phyloP scores from a whole-genome alignment of 352 stramenopile genomes.

The Blastocystis sp. region DNA sequence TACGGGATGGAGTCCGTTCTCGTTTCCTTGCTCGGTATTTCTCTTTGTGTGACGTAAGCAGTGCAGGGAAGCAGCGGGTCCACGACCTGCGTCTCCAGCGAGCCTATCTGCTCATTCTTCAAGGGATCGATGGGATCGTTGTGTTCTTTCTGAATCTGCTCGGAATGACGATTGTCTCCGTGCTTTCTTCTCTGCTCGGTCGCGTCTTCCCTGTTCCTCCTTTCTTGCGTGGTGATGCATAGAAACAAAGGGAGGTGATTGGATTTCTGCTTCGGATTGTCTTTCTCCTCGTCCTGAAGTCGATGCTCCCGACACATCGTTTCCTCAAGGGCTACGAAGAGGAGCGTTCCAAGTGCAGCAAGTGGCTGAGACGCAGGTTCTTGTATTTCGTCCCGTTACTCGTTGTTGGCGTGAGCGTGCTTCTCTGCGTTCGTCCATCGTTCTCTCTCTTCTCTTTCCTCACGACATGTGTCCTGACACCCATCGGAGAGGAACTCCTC shows the following conservation, averaged over 20 bases:
- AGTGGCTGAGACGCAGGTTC: too few species aligned
- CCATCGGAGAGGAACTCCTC: constrained; percentile 30
- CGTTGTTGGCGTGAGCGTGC: background rate
- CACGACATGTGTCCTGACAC: background rate
- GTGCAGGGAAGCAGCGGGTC: background rate
- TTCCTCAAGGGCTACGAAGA: background rate
- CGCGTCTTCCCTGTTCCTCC: background rate
- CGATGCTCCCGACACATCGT: background rate
- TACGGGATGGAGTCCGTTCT: constrained; percentile 42
- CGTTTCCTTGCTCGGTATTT: background rate
- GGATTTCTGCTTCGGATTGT: background rate
- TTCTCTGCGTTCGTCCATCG: background rate
- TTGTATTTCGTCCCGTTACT: background rate
- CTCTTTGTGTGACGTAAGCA: background rate
- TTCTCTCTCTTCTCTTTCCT: background rate
- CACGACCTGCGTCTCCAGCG: background rate
- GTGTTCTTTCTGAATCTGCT: background rate
- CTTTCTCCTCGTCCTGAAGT: background rate
- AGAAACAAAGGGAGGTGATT: background rate
- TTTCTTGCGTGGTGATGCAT: background rate
- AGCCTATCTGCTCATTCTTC: background rate
- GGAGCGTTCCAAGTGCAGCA: background rate
- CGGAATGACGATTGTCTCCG: background rate
- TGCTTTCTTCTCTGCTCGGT: background rate
- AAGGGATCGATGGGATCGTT: constrained; percentile 9